Conservation (phyloP, 2,329 filamentous ascomycete genomes). For the Curvularia verruculosa region DNA sequence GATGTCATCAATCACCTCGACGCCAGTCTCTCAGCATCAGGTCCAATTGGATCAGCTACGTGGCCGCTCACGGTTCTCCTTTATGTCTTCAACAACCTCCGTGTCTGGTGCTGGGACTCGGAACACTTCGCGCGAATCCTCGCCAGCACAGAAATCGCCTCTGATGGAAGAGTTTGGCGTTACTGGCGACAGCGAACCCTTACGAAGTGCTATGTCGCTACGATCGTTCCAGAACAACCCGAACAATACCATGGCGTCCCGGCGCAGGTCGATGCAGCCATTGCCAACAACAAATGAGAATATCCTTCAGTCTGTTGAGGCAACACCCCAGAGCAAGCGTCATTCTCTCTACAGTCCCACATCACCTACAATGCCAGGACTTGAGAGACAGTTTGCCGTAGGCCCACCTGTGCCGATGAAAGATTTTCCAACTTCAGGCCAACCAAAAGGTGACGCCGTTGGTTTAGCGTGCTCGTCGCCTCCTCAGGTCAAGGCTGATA, state of each 20-base stretch:
- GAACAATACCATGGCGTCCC: constrained; percentile 33
- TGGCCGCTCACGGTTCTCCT: constrained; percentile 46
- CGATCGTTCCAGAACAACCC: constrained; percentile 50
- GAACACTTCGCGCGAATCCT: constrained; percentile 46
- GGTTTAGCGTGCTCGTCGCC: constrained; percentile 12
- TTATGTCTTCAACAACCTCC: constrained; percentile 47
- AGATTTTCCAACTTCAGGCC: background rate
- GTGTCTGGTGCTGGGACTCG: constrained; percentile 41
- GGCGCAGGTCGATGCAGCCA: constrained; percentile 49
- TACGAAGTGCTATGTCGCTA: constrained; percentile 44
- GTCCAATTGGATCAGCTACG: constrained; percentile 46
- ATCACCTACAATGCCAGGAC: constrained; percentile 30
- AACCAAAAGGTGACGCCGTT: constrained; percentile 9
- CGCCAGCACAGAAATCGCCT: constrained; percentile 45
- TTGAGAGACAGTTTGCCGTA: constrained; percentile 14
- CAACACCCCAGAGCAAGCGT: constrained; percentile 28
- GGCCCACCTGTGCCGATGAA: background rate
- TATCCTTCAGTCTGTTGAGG: constrained; percentile 27
- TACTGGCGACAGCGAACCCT: constrained; percentile 34
- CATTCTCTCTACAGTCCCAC: constrained; percentile 41
- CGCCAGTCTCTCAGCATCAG: constrained; percentile 44
- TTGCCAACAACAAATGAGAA: constrained; percentile 47
- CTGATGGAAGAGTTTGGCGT: constrained; percentile 34
- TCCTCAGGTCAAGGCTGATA: constrained; percentile 6
- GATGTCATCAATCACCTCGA: constrained; percentile 44